A percentile compares a stretch with the other conserved stretches of the same genome.
Conservation (phyloP, 495 filamentous ascomycete genomes). For the Daldinia caldariorum region DNA sequence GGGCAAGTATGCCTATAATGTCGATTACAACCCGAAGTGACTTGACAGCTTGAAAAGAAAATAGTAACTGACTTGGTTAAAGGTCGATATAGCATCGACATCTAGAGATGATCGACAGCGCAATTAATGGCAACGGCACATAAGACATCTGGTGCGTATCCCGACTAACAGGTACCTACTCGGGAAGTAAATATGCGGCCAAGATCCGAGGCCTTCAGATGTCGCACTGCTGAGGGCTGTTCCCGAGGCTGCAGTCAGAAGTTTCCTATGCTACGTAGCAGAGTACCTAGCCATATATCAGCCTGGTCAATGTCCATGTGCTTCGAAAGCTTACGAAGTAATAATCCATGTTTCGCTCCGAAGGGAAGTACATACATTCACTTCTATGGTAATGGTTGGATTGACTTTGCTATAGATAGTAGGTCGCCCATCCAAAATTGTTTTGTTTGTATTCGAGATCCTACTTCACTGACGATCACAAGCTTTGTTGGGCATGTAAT, state of each 20-base stretch:
- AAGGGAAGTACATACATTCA: constrained; percentile 1
- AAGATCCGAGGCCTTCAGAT: neutral
- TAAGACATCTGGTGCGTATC: constrained; percentile 25
- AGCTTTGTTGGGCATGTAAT: constrained; percentile 9
- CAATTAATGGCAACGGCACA: constrained; percentile 19
- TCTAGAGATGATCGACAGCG: constrained; percentile 5
- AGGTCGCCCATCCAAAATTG: neutral
- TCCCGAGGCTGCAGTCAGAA: constrained; percentile 15
- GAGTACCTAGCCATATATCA: neutral
- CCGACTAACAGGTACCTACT: neutral
- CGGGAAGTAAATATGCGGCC: neutral
- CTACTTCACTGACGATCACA: constrained; percentile 6
- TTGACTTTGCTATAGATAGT: constrained; percentile 12
- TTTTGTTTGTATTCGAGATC: neutral
- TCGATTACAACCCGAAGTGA: constrained; percentile 8
- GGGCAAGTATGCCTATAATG: constrained; percentile 22
- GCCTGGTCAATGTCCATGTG: neutral
- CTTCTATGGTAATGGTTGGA: neutral
- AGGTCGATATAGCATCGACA: constrained; percentile 1
- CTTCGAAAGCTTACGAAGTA: neutral
- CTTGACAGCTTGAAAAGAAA: constrained; percentile 7
- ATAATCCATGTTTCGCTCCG: constrained; percentile 1
- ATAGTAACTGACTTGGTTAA: constrained; percentile 5
- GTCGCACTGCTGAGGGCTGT: neutral
- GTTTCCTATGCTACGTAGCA: constrained; percentile 29